Base-by-base conservation (phyloP, 768 basidiomycete species). In the Suillus cothurnatus region DNA sequence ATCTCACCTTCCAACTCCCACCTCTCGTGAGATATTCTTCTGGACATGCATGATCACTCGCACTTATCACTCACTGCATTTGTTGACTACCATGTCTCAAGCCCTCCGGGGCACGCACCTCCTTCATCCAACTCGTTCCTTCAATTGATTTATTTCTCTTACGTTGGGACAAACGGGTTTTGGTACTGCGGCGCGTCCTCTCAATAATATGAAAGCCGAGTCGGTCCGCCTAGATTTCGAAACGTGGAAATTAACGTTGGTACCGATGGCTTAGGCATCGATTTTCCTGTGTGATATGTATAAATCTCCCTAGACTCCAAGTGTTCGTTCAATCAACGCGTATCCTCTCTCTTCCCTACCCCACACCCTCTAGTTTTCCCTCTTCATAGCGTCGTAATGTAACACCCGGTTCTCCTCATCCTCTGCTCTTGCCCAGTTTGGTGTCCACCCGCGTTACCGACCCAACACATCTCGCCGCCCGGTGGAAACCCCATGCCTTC, bases 161-260 rank as follows among this genome's bases (percentile, higher is more conserved):
- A 83, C 86, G 3, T 75, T 92, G 63, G 85, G 84, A 31, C 79
- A 81, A 64, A 78, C 81, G 5, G 79, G 80, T 50, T 85, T 82
- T 65, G 82, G 84, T 5, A 80, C 78, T 1, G 85, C 81, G 15
- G 71, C 68, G 36, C 74, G 76, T 56, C 75, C 92, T 55, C 73
- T 91, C 21, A 55, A 62, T 12, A 73, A 73, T 45, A 89, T 91
- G 85, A 74, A 75, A 26, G 67, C 70, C 32, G 81, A 81, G 34
- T 70, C 74, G 8, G 69, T 89, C 4, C 71, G 69, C 4, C 76
- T 72, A 39, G 82, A 89, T 72, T 63, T 82, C 57, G 85, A 88
- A 69, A 90, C 90, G 1, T 78, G 81, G 73, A 84, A 84, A 74
- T 74, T 91, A 47, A 78, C 80, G 78, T 74, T 88, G 61, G 78